Evolutionary conservation across 2,329 filamentous ascomycete genomes (phyloP), one percentile per base, ranked within the genome.

Genomic region (Alternaria dauci): DNA sequence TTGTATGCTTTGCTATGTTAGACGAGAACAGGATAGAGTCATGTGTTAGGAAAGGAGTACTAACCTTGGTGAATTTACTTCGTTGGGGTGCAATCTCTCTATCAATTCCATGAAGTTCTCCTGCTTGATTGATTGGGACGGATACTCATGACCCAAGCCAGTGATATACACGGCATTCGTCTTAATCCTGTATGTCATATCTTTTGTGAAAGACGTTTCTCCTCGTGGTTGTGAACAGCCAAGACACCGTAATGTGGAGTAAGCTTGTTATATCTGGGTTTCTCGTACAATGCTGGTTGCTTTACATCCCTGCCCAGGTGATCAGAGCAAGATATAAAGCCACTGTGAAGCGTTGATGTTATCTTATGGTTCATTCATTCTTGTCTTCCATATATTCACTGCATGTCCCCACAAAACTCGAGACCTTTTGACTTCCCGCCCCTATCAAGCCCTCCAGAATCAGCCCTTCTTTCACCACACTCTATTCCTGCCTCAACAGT

Each of bases 131-230:
- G 67, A 51, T 30, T 68, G 41, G 4, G 50, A 14, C 14, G 68
- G 68, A 44, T 71, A 71, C 20, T 65, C 50, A 28, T 69, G 62
- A n/a, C 64, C 66, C 18, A 71, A 32, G 5, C 69, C 69, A 9
- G 61, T 59, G 14, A 71, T 60, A 30, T 66, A 71, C 16, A 71
- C 36, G 2, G 50, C 54, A 12, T 55, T 23, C 3, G 5, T 36
- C 5, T 43, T 57, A 25, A 8, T 30, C 4, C 7, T 41, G 28
- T 43, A 28, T 39, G 23, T 30, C 54, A 63, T 61, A 51, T 11
- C 38, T 18, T 42, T 53, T 0, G 18, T 23, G 26, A n/a, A 18
- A 38, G 23, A 47, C n/a, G n/a, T 26, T 9, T 25, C 5, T 50
- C 9, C 23, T 12, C 32, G 32, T n/a, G 12, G 4, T 16, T 16